A percentile compares a stretch with the other conserved stretches of the same genome.
Evolutionary conservation across 352 stramenopile genomes (phyloP).

Genomic region (Thalassiosira livingstoniorum): DNA sequence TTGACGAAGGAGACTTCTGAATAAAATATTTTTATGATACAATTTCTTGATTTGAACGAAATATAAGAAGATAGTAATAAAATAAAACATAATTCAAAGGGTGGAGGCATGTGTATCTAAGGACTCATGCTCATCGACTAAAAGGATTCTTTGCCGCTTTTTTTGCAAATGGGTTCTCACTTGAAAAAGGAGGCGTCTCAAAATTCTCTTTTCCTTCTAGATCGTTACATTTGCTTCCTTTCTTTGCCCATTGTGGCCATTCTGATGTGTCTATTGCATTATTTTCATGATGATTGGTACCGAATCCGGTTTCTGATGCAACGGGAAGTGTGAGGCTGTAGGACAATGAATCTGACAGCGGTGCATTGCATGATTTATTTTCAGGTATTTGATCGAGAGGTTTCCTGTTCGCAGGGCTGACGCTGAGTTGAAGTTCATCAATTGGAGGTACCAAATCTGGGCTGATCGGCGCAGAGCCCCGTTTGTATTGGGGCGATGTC

Average conservation of each 20-base stretch:
- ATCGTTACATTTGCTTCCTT: background rate
- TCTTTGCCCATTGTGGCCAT: conserved; percentile 58
- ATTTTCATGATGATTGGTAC: conserved; percentile 2
- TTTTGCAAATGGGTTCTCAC: conserved; percentile 24
- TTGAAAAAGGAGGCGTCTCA: no score
- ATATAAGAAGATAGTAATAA: no score
- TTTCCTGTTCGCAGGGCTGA: conserved; percentile 6
- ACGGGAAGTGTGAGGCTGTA: conserved; percentile 56
- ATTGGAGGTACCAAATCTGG: background rate
- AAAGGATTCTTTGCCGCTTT: background rate
- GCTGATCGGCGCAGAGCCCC: background rate
- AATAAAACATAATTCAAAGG: no score
- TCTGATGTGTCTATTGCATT: conserved; percentile 33
- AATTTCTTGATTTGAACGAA: no score
- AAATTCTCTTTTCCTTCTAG: no score
- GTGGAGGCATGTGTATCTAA: no score
- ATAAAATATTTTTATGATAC: no score
- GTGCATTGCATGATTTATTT: conserved; percentile 17
- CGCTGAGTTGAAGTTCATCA: background rate
- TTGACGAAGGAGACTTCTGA: no score
- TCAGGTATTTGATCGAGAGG: conserved; percentile 39
- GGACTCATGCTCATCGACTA: background rate
- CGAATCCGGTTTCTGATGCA: conserved; percentile 17
- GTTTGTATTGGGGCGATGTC: background rate
- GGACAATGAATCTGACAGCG: conserved; percentile 53